phyloP scores from a whole-genome alignment of 805 yeast genomes.

The Diddensiella transvaalensis region DNA sequence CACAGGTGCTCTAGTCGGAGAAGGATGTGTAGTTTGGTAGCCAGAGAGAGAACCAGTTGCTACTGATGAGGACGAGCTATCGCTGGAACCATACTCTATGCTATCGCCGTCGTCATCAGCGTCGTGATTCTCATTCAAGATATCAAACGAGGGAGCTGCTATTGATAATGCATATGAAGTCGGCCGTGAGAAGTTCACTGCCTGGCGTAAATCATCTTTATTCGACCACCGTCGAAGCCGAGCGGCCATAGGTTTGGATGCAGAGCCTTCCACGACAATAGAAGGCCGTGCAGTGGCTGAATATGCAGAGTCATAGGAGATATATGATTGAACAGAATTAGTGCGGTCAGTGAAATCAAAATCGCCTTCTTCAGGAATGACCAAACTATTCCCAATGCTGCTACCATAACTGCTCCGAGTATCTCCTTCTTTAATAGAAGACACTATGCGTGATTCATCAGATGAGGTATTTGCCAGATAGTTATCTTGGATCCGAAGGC shows the following conservation, averaged over 20 bases:
- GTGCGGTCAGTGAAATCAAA: conserved; percentile 9
- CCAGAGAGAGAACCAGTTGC: conserved; percentile 5
- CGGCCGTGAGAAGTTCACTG: conserved; percentile 16
- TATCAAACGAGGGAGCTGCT: conserved; percentile 4
- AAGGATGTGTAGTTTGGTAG: conserved; percentile 3
- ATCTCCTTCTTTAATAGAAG: neutral
- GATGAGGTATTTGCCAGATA: conserved; percentile 18
- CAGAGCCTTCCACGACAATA: conserved; percentile 8
- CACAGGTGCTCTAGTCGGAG: neutral
- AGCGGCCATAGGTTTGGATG: conserved; percentile 3
- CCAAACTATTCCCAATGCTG: neutral
- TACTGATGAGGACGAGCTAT: neutral
- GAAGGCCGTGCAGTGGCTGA: conserved; percentile 4
- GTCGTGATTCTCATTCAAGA: conserved; percentile 2
- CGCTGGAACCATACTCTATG: neutral
- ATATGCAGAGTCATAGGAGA: conserved; percentile 34
- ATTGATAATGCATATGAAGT: conserved; percentile 34
- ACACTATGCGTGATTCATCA: conserved; percentile 1
- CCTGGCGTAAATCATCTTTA: conserved; percentile 11
- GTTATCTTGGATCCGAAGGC: conserved; percentile 16
- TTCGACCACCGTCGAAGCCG: conserved; percentile 8
- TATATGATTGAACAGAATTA: conserved; percentile 3
- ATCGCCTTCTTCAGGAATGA: conserved; percentile 1
- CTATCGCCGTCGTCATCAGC: conserved; percentile 1
- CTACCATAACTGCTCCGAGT: neutral